phyloP scores from a whole-genome alignment of 495 filamentous ascomycete species.

The Aspergillus funiculosus region DNA sequence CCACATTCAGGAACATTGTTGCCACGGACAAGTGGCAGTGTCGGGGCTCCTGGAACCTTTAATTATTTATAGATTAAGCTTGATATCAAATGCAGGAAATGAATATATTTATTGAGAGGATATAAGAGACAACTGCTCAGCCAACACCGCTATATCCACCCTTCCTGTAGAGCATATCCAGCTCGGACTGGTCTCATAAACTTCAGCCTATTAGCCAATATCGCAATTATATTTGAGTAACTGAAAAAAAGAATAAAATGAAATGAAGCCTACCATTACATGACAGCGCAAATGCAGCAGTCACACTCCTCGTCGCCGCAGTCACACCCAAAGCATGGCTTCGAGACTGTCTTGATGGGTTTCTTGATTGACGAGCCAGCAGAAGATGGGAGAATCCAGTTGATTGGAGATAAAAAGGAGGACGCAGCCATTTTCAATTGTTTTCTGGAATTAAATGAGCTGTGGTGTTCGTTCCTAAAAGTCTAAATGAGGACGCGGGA shows the following conservation, averaged over 20 bases:
- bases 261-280: conserved; percentile 25
- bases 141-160: too few relatives aligned
- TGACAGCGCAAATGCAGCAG: conserved; percentile 42
- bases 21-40: too few relatives aligned
- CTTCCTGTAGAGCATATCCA: too few relatives aligned
- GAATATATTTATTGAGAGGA: too few relatives aligned
- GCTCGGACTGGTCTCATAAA: too few relatives aligned
- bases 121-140: too few relatives aligned
- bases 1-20: too few relatives aligned
- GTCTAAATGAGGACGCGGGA: neutral
- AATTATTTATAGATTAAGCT: too few relatives aligned
- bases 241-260: neutral
- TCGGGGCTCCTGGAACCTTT: too few relatives aligned
- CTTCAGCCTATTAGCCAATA: too few relatives aligned
- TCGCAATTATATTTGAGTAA: too few relatives aligned
- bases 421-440: conserved; percentile 14
- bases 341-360: conserved; percentile 39
- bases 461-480: neutral
- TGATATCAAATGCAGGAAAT: too few relatives aligned
- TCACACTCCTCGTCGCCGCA: conserved; percentile 43
- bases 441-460: neutral
- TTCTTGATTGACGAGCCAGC: conserved; percentile 33
- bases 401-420: conserved; percentile 21
- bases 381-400: conserved; percentile 31
- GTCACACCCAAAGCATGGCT: conserved; percentile 43